Conservation (phyloP, 192 early-diverging fungal species). For the Rhizoclosmatium sp. region DNA sequence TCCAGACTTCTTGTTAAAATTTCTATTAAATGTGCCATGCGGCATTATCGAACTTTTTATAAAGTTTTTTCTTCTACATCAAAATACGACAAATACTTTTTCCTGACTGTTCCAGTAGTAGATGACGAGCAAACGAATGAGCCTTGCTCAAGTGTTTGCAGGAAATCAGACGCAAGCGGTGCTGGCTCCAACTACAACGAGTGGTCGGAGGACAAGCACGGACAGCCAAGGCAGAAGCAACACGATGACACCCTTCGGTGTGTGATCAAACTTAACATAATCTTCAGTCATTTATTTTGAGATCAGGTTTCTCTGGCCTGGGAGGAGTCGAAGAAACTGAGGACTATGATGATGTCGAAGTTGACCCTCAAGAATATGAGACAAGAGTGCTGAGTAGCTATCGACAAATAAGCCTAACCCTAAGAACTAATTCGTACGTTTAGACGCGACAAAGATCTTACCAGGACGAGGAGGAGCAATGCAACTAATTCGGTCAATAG, state of each 20-base stretch:
- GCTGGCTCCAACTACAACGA: not conserved
- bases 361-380: not conserved
- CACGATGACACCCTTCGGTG: not conserved
- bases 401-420: not conserved
- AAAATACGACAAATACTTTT: too few species aligned
- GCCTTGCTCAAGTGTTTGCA: slow-evolving; percentile 1
- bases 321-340: not conserved
- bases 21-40: too few species aligned
- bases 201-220: not conserved
- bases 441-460: not conserved
- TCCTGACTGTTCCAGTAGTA: too few species aligned
- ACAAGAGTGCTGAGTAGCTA: not conserved
- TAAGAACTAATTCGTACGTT: not conserved
- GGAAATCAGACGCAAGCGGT: not conserved
- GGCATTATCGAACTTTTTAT: too few species aligned
- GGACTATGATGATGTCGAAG: not conserved
- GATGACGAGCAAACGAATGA: not conserved
- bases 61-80: too few species aligned
- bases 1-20: too few species aligned
- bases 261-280: not conserved
- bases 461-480: slow-evolving; percentile 2
- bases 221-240: not conserved
- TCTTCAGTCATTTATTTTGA: not conserved
- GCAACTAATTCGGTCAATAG: not conserved
- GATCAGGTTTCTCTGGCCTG: not conserved